Conservation (phyloP, 768 basidiomycete species). For the Leucocoprinus sp. region DNA sequence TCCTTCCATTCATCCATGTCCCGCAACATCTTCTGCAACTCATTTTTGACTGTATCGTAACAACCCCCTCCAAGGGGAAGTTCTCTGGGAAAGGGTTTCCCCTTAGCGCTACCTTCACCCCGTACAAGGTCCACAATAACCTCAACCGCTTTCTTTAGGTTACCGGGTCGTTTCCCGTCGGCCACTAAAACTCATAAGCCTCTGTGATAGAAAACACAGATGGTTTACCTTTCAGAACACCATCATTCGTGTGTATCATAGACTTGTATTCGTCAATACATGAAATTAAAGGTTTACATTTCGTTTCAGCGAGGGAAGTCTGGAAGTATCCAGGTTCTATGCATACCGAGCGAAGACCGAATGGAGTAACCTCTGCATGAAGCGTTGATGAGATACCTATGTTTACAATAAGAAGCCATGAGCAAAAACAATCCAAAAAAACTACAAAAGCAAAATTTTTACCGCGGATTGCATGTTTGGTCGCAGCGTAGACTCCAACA, state of each 20-base stretch:
- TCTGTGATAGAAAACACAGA: background rate
- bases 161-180: constrained; percentile 29
- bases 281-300: constrained; percentile 18
- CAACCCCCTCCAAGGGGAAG: constrained; percentile 25
- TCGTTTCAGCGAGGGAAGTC: constrained; percentile 27
- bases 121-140: constrained; percentile 25
- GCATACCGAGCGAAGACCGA: constrained; percentile 29
- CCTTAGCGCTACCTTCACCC: constrained; percentile 23
- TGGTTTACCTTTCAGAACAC: constrained; percentile 19
- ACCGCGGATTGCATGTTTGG: constrained; percentile 33
- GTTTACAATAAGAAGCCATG: background rate
- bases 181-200: constrained; percentile 16
- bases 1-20: constrained; percentile 27
- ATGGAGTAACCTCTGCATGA: constrained; percentile 28
- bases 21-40: constrained; percentile 12
- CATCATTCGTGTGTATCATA: constrained; percentile 18
- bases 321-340: constrained; percentile 34
- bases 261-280: constrained; percentile 27
- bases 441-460: background rate
- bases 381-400: constrained; percentile 25
- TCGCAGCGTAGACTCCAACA: constrained; percentile 28
- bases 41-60: constrained; percentile 17
- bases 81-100: constrained; percentile 21
- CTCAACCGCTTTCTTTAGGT: constrained; percentile 27
- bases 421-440: background rate